Evolutionary conservation across 495 filamentous ascomycete species (phyloP).

Genomic region (Sphaerosporella brunnea): DNA sequence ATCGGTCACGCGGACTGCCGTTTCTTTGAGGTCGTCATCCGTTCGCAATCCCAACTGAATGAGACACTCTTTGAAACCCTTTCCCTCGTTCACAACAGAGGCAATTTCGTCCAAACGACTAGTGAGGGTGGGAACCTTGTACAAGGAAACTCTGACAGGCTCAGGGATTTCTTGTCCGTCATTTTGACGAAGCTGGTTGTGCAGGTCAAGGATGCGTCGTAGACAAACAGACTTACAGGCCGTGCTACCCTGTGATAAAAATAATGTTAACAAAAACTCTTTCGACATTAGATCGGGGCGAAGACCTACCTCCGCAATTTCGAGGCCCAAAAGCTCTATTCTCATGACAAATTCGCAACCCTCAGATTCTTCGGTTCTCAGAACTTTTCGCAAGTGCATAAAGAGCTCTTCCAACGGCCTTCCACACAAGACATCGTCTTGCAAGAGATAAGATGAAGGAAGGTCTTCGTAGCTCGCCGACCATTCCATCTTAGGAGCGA

Average conservation of each 20-base stretch:
- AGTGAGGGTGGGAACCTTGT: constrained; percentile 14
- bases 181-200: constrained; percentile 20
- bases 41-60: neutral
- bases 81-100: constrained; percentile 15
- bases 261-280: neutral
- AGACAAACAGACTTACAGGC: constrained; percentile 21
- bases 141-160: constrained; percentile 16
- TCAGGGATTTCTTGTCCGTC: constrained; percentile 18
- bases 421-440: constrained; percentile 18
- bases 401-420: constrained; percentile 19
- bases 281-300: constrained; percentile 2
- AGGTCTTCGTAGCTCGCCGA: constrained; percentile 17
- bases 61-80: constrained; percentile 15
- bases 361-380: constrained; percentile 14
- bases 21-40: constrained; percentile 13
- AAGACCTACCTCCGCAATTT: constrained; percentile 23
- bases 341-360: constrained; percentile 21
- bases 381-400: constrained; percentile 19
- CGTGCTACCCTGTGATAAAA: constrained; percentile 19
- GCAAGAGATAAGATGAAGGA: constrained; percentile 15
- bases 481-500: constrained; percentile 14
- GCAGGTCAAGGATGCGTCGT: constrained; percentile 22
- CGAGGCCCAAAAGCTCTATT: constrained; percentile 21
- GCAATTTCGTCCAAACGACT: constrained; percentile 13
- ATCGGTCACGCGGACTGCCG: neutral